A percentile compares a stretch with the other conserved stretches of the same genome.
phyloP scores from a whole-genome alignment of 129 eudicot species.

The Apium graveolens region DNA sequence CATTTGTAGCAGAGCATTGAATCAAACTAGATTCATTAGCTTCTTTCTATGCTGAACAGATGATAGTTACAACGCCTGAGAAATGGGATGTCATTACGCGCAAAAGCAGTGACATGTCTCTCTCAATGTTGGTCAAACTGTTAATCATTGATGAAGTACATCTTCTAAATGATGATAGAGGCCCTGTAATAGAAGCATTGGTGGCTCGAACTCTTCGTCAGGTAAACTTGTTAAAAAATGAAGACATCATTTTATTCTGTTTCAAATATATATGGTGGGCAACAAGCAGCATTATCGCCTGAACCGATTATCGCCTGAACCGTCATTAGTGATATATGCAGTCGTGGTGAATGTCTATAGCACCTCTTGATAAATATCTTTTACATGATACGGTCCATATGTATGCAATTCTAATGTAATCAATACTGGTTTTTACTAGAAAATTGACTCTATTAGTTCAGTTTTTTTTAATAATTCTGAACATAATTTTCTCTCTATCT shows the following conservation, averaged over 20 bases:
- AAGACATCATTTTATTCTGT: background rate
- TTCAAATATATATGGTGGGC: background rate
- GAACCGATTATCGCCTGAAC: too few relatives aligned
- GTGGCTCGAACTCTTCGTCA: slow-evolving; percentile 99
- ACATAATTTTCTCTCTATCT: background rate
- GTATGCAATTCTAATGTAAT: background rate
- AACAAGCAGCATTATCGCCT: background rate
- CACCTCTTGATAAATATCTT: background rate
- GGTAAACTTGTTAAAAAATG: slow-evolving; percentile 26
- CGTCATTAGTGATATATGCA: background rate
- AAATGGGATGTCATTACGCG: slow-evolving; percentile 99
- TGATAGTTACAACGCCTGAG: slow-evolving; percentile 99
- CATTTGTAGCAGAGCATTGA: slow-evolving; percentile 6
- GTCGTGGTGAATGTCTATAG: background rate
- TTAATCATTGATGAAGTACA: slow-evolving; percentile 97
- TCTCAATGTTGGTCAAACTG: slow-evolving; percentile 92
- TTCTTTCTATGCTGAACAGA: slow-evolving; percentile 34
- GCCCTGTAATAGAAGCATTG: slow-evolving; percentile 96
- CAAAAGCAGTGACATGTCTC: slow-evolving; percentile 98
- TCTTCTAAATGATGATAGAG: slow-evolving; percentile 94
- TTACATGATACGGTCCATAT: background rate
- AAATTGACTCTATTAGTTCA: background rate
- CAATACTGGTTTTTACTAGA: background rate
- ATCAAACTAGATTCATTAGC: background rate
- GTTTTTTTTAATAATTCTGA: background rate